Conservation (phyloP, 2,329 filamentous ascomycete species). For the Orbilia quercus region DNA sequence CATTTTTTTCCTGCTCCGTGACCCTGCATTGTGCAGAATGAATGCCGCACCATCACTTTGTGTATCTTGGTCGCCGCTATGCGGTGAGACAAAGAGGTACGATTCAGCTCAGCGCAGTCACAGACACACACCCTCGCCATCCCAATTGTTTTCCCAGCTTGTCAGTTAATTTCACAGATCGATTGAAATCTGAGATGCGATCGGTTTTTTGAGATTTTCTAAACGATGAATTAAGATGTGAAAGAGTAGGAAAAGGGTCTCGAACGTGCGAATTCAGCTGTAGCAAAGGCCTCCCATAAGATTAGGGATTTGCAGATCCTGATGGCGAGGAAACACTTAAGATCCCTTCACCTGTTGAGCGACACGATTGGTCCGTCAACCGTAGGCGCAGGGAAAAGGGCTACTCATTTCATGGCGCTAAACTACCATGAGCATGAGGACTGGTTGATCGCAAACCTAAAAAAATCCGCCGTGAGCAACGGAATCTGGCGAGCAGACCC, state of each 20-base stretch:
- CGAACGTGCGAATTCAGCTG: neutral
- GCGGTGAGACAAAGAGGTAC: no score
- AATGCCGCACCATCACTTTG: neutral
- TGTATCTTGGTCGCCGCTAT: no score
- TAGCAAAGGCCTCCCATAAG: neutral
- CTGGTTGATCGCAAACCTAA: slow-evolving; percentile 30
- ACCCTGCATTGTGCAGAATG: neutral
- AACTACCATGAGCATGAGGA: slow-evolving; percentile 42
- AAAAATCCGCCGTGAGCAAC: slow-evolving; percentile 31
- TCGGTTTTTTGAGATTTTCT: no score
- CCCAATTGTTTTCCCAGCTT: no score
- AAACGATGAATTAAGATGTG: neutral
- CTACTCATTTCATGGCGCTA: slow-evolving; percentile 51
- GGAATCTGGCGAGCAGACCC: slow-evolving; percentile 29
- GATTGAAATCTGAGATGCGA: no score
- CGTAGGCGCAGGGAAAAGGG: slow-evolving; percentile 43
- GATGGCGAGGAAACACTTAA: slow-evolving; percentile 19
- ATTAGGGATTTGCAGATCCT: slow-evolving; percentile 40
- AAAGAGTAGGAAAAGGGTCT: no score
- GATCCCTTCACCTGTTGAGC: slow-evolving; percentile 12
- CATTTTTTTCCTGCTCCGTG: neutral
- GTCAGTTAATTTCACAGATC: no score
- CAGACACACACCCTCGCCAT: no score
- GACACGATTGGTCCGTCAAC: slow-evolving; percentile 42
- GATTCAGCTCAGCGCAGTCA: no score